phyloP scores from a whole-genome alignment of 805 yeast species.

The Kuraishia hungarica region DNA sequence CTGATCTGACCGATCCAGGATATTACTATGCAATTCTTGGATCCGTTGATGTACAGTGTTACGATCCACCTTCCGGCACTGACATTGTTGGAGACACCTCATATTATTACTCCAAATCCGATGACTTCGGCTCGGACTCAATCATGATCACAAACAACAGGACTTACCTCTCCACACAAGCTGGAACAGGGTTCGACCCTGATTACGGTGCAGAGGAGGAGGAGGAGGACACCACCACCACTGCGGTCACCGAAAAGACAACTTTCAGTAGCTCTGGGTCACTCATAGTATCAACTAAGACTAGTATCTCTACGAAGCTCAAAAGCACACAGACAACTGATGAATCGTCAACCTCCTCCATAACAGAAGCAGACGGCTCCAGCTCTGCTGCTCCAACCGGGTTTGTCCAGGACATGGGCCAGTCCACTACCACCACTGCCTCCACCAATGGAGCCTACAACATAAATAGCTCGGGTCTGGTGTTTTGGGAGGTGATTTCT shows the following conservation, averaged over 20 bases:
- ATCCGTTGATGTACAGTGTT: slow-evolving; percentile 55
- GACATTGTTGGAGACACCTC: slow-evolving; percentile 34
- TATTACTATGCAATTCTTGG: slow-evolving; percentile 66
- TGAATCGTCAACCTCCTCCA: background rate
- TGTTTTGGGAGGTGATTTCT: slow-evolving; percentile 4
- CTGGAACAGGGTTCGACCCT: slow-evolving; percentile 61
- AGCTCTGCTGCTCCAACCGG: slow-evolving; percentile 19
- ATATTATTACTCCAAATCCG: slow-evolving; percentile 44
- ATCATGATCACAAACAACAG: slow-evolving; percentile 56
- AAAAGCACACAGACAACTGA: background rate
- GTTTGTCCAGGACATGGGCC: slow-evolving; percentile 24
- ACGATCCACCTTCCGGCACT: slow-evolving; percentile 60
- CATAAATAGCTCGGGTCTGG: background rate
- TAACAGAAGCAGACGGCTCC: slow-evolving; percentile 8
- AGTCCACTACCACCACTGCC: slow-evolving; percentile 10
- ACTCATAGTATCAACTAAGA: background rate
- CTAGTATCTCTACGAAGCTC: background rate
- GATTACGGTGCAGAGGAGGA: slow-evolving; percentile 19
- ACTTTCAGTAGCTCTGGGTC: background rate
- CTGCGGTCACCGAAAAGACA: background rate
- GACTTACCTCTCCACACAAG: slow-evolving; percentile 50
- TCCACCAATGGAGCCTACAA: slow-evolving; percentile 1
- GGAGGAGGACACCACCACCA: background rate
- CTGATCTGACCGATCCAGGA: slow-evolving; percentile 69
- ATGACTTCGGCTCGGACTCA: slow-evolving; percentile 36